phyloP scores from a whole-genome alignment of 148 eudicot genomes.

The Vaccinium macrocarpon region DNA sequence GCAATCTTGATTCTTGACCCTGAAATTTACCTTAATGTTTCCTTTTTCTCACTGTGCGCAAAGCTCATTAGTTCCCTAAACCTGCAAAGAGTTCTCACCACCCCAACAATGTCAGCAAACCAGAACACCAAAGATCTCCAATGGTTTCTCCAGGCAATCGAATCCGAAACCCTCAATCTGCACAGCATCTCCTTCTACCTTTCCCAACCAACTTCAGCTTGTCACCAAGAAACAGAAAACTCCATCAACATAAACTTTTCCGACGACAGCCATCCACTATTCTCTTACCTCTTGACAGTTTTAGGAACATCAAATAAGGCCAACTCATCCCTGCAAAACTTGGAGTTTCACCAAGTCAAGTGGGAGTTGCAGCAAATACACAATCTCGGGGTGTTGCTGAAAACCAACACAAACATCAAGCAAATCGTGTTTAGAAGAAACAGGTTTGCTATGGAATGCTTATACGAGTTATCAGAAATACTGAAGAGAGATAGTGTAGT shows the following conservation, averaged over 20 bases:
- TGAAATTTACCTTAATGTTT: neutral
- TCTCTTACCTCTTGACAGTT: constrained; percentile 41
- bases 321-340: constrained; percentile 37
- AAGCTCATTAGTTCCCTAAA: neutral
- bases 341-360: constrained; percentile 69
- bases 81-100: constrained; percentile 9
- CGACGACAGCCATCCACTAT: constrained; percentile 33
- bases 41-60: neutral
- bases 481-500: constrained; percentile 50
- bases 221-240: constrained; percentile 51
- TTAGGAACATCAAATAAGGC: constrained; percentile 37
- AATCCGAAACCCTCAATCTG: constrained; percentile 42
- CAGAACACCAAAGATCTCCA: constrained; percentile 54
- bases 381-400: constrained; percentile 39
- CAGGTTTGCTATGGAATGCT: constrained; percentile 48
- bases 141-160: constrained; percentile 50
- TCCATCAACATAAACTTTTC: constrained; percentile 55
- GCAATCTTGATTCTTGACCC: neutral
- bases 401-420: constrained; percentile 40
- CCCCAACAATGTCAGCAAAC: constrained; percentile 43
- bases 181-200: constrained; percentile 67
- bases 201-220: constrained; percentile 55
- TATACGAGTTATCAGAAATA: constrained; percentile 49
- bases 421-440: constrained; percentile 53
- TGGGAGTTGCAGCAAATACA: constrained; percentile 60